These are phyloP conservation scores for Podaxis sp. DNA, from an alignment of 768 basidiomycete species.

Conservation along the genomic window DNA sequence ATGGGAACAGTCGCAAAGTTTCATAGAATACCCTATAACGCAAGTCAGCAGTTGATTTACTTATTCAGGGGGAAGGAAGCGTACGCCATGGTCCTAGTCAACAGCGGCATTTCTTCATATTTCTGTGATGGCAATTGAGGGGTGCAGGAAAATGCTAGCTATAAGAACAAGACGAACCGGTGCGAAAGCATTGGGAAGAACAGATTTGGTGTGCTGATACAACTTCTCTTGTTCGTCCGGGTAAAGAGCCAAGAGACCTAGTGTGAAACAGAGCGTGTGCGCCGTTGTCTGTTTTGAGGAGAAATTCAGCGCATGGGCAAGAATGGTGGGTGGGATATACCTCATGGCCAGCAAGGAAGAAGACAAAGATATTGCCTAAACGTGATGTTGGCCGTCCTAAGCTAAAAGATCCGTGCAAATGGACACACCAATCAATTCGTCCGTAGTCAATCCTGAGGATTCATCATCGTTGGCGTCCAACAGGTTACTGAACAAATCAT, in stretches of 20 bases:
- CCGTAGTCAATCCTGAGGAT: slow-evolving; percentile 28
- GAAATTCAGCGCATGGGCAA: neutral
- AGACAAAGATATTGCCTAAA: slow-evolving; percentile 37
- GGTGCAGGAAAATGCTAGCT: neutral
- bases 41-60: neutral
- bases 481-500: slow-evolving; percentile 48
- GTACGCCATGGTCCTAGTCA: slow-evolving; percentile 30
- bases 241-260: slow-evolving; percentile 39
- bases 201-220: slow-evolving; percentile 28
- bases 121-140: slow-evolving; percentile 14
- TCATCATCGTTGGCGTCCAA: slow-evolving; percentile 40
- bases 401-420: neutral
- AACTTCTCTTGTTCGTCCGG: slow-evolving; percentile 42
- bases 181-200: slow-evolving; percentile 20
- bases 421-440: slow-evolving; percentile 31
- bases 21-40: slow-evolving; percentile 34
- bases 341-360: slow-evolving; percentile 57
- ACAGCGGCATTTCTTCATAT: slow-evolving; percentile 27
- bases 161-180: neutral
- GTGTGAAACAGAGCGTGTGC: slow-evolving; percentile 34
- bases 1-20: slow-evolving; percentile 36
- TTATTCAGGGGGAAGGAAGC: neutral
- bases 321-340: slow-evolving; percentile 18
- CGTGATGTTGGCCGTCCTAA: neutral
- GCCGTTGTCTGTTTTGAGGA: slow-evolving; percentile 28